Evolutionary conservation across 163 green algal genomes (phyloP), one percentile per base, ranked within the genome.

Genomic region (Chlorella variabilis): DNA sequence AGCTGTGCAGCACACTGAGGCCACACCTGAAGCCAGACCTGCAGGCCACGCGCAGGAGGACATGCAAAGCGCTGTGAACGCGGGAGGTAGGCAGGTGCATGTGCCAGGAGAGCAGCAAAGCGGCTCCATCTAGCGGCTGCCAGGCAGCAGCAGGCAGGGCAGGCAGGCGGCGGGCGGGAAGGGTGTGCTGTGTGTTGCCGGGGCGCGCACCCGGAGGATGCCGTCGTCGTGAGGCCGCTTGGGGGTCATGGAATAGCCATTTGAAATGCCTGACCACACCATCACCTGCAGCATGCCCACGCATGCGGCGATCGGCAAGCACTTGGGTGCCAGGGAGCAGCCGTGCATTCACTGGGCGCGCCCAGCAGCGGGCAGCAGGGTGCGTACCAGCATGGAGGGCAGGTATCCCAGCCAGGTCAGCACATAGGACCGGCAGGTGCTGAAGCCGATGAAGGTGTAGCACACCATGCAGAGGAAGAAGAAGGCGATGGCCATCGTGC

Each of bases 361-460:
- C n/a, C n/a, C n/a, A 54, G 45, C 45, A 54, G 45, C 45, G 15
- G n/a, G 45, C 45, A 54, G 36, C 68, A 75, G 29, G 18, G 7
- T n/a, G n/a, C 25, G 8, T 23, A 82, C 63, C 38, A 76, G 48
- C n/a, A 56, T 51, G 34, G 84, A 78, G 1, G 83, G 75, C 45
- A 82, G 38, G 63, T 79, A 80, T 17, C 83, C 83, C 2, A 85
- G 63, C 78, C 76, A 84, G 34, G 69, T 66, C 7, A 84, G 71
- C 20, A 63, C 7, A 29, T 71, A 77, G 2, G 51, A 39, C 13
- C 54, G 49, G 33, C 65, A 87, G 0, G 76, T 71, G 29, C 34
- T 38, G 0, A 77, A 13, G n/a, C 75, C 48, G 0, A 83, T 21
- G n/a, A 65, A 83, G 0, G 65, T 75, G 65, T 83, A 88, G 21